phyloP scores from a whole-genome alignment of 164 flowering plant genomes.

The Tetracentron sinense region DNA sequence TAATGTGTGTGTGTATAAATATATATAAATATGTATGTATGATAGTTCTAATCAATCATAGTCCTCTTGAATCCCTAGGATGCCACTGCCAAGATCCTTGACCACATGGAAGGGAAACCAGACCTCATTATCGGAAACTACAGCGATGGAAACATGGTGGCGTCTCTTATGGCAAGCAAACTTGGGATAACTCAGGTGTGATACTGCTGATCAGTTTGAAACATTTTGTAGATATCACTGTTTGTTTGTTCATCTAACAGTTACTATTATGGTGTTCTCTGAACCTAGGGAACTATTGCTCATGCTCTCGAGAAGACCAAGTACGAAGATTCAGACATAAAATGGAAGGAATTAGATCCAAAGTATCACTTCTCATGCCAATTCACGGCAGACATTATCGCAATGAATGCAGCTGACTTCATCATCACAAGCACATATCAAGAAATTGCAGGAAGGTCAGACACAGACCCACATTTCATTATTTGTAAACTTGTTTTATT shows the following conservation, averaged over 20 bases:
- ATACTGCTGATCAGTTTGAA: slow-evolving; percentile 1
- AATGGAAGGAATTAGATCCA: slow-evolving; percentile 74
- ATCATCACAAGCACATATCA: slow-evolving; percentile 95
- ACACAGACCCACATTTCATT: not conserved
- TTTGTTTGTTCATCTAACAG: not conserved
- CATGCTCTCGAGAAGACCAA: slow-evolving; percentile 98
- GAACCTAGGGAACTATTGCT: slow-evolving; percentile 78
- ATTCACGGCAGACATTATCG: slow-evolving; percentile 81
- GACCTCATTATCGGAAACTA: slow-evolving; percentile 92
- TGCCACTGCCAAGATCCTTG: slow-evolving; percentile 63
- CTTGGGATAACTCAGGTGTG: slow-evolving; percentile 77
- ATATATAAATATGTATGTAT: not conserved
- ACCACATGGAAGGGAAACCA: slow-evolving; percentile 78
- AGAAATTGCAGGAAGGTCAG: slow-evolving; percentile 95
- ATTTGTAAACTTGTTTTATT: not conserved
- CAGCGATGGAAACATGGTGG: slow-evolving; percentile 87
- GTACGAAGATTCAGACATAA: slow-evolving; percentile 87
- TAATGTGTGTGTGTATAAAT: not conserved
- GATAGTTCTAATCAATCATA: not conserved
- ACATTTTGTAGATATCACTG: no score
- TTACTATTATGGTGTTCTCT: not conserved
- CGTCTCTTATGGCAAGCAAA: slow-evolving; percentile 79
- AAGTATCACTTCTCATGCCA: slow-evolving; percentile 97
- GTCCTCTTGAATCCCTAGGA: slow-evolving; percentile 37
- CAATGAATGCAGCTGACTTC: slow-evolving; percentile 93